Conservation (phyloP, 768 basidiomycete genomes). For the Russula earlei region DNA sequence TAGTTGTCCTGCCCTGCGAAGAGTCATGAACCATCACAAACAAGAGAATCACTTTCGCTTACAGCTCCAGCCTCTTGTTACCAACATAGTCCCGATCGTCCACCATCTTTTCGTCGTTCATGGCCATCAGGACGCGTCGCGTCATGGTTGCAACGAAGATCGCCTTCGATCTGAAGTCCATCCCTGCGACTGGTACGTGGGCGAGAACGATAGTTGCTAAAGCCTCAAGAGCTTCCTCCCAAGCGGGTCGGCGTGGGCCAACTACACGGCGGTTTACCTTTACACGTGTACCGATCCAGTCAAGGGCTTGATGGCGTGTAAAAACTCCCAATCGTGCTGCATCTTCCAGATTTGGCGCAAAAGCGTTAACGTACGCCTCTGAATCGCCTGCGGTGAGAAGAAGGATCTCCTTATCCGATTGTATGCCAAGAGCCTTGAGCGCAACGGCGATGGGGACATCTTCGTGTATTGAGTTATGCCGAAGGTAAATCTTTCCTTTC, state of each 20-base stretch:
- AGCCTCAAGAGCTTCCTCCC: constrained; percentile 94
- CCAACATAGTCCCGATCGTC: constrained; percentile 99
- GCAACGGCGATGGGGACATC: constrained; percentile 95
- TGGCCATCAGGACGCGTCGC: constrained; percentile 88
- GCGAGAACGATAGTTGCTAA: constrained; percentile 96
- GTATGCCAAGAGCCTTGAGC: constrained; percentile 91
- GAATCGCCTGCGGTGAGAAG: constrained; percentile 87
- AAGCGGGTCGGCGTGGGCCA: constrained; percentile 74
- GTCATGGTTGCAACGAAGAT: constrained; percentile 99
- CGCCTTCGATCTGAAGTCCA: constrained; percentile 89
- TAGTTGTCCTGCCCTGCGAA: constrained; percentile 80
- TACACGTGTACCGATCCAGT: constrained; percentile 90
- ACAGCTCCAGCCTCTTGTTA: constrained; percentile 98
- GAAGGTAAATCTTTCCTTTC: constrained; percentile 88
- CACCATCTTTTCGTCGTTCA: constrained; percentile 94
- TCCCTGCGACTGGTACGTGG: constrained; percentile 83
- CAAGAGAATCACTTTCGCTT: constrained; percentile 27
- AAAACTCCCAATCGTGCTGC: constrained; percentile 85
- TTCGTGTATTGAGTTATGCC: constrained; percentile 96
- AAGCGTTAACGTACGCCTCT: constrained; percentile 77
- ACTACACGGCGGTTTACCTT: constrained; percentile 76
- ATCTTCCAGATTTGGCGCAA: constrained; percentile 90
- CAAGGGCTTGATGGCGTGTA: constrained; percentile 87
- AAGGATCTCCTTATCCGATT: constrained; percentile 96
- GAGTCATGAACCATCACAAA: not conserved